Base-by-base conservation (phyloP, 331 rosid genomes). In the Malus hybrid region DNA sequence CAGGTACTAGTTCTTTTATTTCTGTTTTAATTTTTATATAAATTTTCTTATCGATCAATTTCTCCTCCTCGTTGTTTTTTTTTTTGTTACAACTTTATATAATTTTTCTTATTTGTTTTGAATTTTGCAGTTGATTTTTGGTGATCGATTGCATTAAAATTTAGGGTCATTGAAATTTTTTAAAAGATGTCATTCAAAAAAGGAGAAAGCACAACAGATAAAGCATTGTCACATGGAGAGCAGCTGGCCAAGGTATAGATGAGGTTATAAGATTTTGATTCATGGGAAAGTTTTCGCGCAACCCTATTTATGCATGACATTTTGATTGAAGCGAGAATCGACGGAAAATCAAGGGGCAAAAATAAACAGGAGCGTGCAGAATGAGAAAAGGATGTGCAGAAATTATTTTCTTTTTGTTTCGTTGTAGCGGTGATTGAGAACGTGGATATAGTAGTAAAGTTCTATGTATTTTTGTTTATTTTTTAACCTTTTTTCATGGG, bases 191-290 rank as follows among this genome's bases (percentile, higher is more conserved):
- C 97, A 24, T 80, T 79, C 61, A 87, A 61, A 82, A 81, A 53
- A 86, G 83, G 75, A 42, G 84, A 74, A 53, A 71, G 82, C 55
- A 39, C 63, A 52, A 57, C 69, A 10, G 97, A 89, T 76, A 86
- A 83, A 74, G 58, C 34, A 15, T 39, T 83, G 73, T 79, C 90
- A 57, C 73, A 78, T 8, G 83, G 78, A 72, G 94, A 89, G 82
- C 82, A 86, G 84, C 88, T 81, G 64, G 79, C 68, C 66, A 86
- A 86, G 97, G 95, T 81, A 68, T 34, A n/a, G 63, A 20, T 58
- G 1, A 22, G 12, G 30, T 30, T 63, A 7, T 19, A 10, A 6
- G 26, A 65, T 34, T 34, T 65, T 19, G 15, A 0, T 42, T 42
- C 14, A 0, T 39, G 46, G 48, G 48, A 11, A 42, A 1, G 3